Conservation (phyloP, 345 rosid genomes). For the Rhizophora apiculata region DNA sequence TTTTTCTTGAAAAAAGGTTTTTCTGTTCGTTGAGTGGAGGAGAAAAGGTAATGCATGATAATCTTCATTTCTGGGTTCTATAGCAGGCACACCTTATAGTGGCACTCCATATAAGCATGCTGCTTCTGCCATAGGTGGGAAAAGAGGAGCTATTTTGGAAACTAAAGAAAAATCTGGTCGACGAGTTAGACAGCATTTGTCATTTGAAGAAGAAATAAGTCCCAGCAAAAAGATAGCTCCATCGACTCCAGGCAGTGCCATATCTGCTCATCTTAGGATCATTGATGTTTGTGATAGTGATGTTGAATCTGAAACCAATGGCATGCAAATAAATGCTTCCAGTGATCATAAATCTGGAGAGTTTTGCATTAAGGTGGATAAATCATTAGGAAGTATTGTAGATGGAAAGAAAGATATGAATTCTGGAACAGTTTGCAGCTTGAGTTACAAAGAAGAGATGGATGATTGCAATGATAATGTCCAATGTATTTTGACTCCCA, state of each 20-base stretch:
- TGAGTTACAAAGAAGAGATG: slow-evolving; percentile 32
- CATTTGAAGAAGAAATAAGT: slow-evolving; percentile 41
- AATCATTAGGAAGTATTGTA: slow-evolving; percentile 8
- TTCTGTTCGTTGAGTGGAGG: slow-evolving; percentile 6
- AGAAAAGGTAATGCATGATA: background rate
- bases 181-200: slow-evolving; percentile 38
- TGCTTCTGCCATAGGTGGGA: slow-evolving; percentile 16
- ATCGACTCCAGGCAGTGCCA: slow-evolving; percentile 35
- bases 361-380: slow-evolving; percentile 8
- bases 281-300: slow-evolving; percentile 52
- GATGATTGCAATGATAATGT: slow-evolving; percentile 24
- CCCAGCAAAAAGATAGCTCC: slow-evolving; percentile 40
- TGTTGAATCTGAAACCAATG: slow-evolving; percentile 30
- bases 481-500: slow-evolving; percentile 24
- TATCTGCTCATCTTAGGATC: slow-evolving; percentile 19
- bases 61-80: background rate
- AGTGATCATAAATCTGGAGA: slow-evolving; percentile 12
- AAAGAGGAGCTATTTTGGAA: slow-evolving; percentile 2
- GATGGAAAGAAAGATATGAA: slow-evolving; percentile 19
- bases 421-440: slow-evolving; percentile 9
- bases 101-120: slow-evolving; percentile 34
- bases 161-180: slow-evolving; percentile 12
- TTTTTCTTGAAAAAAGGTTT: background rate
- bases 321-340: background rate
- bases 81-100: background rate